These are phyloP conservation scores for Megacollybia platyphylla DNA, from an alignment of 1,284 basidiomycete genomes.

Conservation along the genomic window DNA sequence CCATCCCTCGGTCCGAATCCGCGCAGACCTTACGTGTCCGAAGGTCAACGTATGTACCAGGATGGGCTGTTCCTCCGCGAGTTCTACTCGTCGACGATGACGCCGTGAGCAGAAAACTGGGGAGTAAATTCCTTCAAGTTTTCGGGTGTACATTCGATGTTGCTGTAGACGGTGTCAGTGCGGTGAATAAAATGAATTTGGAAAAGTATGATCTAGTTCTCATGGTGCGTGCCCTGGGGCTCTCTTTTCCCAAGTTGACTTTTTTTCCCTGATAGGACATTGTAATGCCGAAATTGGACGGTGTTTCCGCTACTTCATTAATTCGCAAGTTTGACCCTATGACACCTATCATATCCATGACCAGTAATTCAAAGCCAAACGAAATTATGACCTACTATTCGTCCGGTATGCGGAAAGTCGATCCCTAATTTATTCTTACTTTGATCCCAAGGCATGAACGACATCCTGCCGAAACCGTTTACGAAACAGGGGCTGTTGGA, in stretches of 20 bases:
- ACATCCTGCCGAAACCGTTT: constrained; percentile 95
- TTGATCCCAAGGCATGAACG: constrained; percentile 70
- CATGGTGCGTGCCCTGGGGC: constrained; percentile 52
- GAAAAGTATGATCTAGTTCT: constrained; percentile 91
- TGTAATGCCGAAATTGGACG: constrained; percentile 89
- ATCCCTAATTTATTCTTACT: background rate
- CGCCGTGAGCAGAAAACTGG: constrained; percentile 78
- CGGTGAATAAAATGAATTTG: constrained; percentile 92
- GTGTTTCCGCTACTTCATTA: constrained; percentile 81
- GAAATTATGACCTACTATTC: constrained; percentile 91
- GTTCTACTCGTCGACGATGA: constrained; percentile 95
- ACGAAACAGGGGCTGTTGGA: constrained; percentile 83
- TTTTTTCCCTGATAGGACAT: constrained; percentile 53
- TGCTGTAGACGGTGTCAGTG: constrained; percentile 87
- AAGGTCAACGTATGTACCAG: constrained; percentile 73
- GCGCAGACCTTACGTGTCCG: constrained; percentile 46
- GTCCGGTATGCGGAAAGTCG: constrained; percentile 29
- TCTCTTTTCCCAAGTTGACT: constrained; percentile 3
- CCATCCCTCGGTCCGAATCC: constrained; percentile 2
- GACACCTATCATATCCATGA: constrained; percentile 97
- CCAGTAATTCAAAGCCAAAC: constrained; percentile 82
- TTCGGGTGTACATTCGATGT: constrained; percentile 94
- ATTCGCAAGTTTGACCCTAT: constrained; percentile 90
- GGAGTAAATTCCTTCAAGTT: constrained; percentile 89
- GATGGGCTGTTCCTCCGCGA: constrained; percentile 77